Conservation (phyloP, 352 stramenopile genomes). For the Phytophthora aleatoria region DNA sequence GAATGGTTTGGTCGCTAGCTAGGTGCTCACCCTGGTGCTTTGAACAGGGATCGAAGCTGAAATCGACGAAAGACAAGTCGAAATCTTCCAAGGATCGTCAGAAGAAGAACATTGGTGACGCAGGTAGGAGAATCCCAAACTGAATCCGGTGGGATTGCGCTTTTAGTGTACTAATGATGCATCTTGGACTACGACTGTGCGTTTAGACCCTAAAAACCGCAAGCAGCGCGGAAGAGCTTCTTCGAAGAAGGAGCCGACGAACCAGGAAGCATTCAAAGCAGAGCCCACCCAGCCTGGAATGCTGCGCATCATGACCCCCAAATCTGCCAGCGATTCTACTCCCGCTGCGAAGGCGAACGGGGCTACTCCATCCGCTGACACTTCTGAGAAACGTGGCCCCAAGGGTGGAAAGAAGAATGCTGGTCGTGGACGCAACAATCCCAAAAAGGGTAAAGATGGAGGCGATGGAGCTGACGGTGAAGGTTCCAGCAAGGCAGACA, state of each 20-base stretch:
- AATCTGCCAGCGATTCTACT: conserved; percentile 20
- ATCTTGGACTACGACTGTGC: not conserved
- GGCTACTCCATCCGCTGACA: conserved; percentile 11
- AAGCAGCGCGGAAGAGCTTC: conserved; percentile 42
- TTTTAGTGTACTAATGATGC: conserved; percentile 2
- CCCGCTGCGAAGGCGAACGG: conserved; percentile 16
- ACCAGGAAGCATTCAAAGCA: conserved; percentile 31
- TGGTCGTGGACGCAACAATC: conserved; percentile 34
- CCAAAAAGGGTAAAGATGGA: conserved; percentile 44
- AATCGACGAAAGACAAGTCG: conserved; percentile 45
- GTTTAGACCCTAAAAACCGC: conserved; percentile 43
- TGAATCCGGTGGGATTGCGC: not conserved
- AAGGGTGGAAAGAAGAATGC: conserved; percentile 37
- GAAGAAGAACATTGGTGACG: conserved; percentile 37
- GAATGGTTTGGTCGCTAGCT: not conserved
- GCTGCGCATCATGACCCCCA: conserved; percentile 63
- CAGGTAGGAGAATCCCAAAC: conserved; percentile 18
- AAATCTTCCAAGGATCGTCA: conserved; percentile 39
- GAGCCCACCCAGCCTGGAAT: conserved; percentile 48
- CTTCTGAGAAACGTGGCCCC: conserved; percentile 28
- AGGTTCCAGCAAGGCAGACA: conserved; percentile 23
- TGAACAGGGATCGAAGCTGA: conserved; percentile 33
- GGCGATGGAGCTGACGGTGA: conserved; percentile 26
- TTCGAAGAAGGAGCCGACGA: conserved; percentile 41
- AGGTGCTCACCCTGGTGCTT: conserved; percentile 2